phyloP scores from a whole-genome alignment of 2,329 filamentous ascomycete genomes.

The Penicillium occitanis region DNA sequence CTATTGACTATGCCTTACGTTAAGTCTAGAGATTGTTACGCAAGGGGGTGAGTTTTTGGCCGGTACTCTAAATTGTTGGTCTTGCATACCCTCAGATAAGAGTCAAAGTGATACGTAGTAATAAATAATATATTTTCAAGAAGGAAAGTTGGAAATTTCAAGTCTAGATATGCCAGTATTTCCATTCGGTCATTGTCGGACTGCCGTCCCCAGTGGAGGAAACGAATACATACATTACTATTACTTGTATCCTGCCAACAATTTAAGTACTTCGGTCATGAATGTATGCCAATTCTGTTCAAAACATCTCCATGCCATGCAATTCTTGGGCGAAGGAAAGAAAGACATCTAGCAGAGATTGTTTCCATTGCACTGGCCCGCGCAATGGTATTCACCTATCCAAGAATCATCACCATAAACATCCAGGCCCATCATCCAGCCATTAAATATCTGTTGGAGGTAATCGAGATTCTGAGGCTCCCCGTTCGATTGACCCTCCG shows the following conservation, averaged over 20 bases:
- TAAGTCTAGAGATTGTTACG: neutral
- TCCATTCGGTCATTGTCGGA: neutral
- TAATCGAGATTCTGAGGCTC: conserved; percentile 40
- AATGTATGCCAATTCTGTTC: neutral
- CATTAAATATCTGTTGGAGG: conserved; percentile 39
- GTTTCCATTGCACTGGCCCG: conserved; percentile 24
- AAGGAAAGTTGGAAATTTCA: neutral
- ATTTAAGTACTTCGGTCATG: neutral
- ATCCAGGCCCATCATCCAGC: conserved; percentile 39
- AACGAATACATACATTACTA: neutral
- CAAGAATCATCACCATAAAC: conserved; percentile 32
- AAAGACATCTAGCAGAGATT: conserved; percentile 22
- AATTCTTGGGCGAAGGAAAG: neutral
- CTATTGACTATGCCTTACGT: neutral
- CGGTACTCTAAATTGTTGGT: neutral
- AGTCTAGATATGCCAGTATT: neutral
- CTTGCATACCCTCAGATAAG: neutral
- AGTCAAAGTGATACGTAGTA: neutral
- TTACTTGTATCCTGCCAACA: neutral
- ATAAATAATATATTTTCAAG: neutral
- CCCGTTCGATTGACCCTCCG: conserved; percentile 32
- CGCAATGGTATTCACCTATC: conserved; percentile 27
- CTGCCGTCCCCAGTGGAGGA: neutral
- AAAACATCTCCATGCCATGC: neutral
- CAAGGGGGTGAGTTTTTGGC: too few species aligned